Percentiles rank a stretch among this genome's conserved stretches.
Conservation (phyloP, 2,329 filamentous ascomycete genomes). For the Cyclaneusma minus region DNA sequence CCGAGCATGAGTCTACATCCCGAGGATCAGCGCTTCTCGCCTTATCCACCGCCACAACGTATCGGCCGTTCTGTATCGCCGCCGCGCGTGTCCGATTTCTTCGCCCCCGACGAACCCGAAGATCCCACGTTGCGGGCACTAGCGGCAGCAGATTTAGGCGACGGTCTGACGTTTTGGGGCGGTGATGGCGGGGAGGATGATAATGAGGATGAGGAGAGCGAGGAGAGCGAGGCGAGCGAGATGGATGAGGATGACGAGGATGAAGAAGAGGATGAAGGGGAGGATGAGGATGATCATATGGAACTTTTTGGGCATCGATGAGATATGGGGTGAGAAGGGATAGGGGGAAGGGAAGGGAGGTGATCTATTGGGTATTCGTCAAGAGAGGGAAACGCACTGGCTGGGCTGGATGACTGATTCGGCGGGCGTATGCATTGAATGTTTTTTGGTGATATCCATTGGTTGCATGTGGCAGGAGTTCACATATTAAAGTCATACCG, state of each 20-base stretch:
- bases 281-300: conserved; percentile 29
- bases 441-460: too few species aligned
- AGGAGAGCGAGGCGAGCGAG: conserved; percentile 19
- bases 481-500: too few species aligned
- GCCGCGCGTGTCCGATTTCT: conserved; percentile 1
- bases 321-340: too few species aligned
- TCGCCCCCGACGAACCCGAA: conserved; percentile 14
- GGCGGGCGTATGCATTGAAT: too few species aligned
- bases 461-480: too few species aligned
- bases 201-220: conserved; percentile 12
- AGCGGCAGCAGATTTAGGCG: conserved; percentile 18
- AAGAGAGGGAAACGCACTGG: too few species aligned
- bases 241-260: conserved; percentile 22
- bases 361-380: too few species aligned
- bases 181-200: conserved; percentile 25
- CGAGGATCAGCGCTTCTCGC: conserved; percentile 11
- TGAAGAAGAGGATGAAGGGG: conserved; percentile 24
- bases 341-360: too few species aligned
- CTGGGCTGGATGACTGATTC: too few species aligned
- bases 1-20: too few species aligned
- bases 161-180: conserved; percentile 31
- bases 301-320: conserved; percentile 36
- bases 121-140: conserved; percentile 15
- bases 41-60: conserved; percentile 12
- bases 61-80: conserved; percentile 19